phyloP scores from a whole-genome alignment of 768 basidiomycete species.

The Phallus indusiatus region DNA sequence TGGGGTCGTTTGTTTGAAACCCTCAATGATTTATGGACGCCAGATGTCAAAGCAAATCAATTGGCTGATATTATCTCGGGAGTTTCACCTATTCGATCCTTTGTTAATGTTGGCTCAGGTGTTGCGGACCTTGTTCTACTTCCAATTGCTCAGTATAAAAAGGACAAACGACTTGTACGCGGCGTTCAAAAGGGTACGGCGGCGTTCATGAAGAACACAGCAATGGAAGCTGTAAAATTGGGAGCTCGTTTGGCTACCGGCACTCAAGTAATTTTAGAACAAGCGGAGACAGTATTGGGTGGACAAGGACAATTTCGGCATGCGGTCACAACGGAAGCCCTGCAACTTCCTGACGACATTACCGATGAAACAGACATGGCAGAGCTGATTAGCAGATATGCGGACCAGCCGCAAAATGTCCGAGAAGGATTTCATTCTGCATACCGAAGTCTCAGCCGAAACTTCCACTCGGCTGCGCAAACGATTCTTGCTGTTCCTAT shows the following conservation, averaged over 20 bases:
- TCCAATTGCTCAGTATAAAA: conserved; percentile 95
- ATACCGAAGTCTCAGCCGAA: conserved; percentile 79
- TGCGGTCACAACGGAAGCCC: conserved; percentile 55
- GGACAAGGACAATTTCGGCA: conserved; percentile 51
- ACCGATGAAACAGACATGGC: conserved; percentile 33
- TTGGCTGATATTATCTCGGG: conserved; percentile 95
- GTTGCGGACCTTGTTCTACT: conserved; percentile 92
- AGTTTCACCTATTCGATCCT: conserved; percentile 89
- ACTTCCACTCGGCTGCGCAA: conserved; percentile 90
- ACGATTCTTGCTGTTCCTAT: conserved; percentile 98
- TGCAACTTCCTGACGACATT: conserved; percentile 30
- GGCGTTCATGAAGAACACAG: conserved; percentile 89
- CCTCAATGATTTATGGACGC: conserved; percentile 98
- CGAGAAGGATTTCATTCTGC: conserved; percentile 84
- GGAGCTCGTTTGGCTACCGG: conserved; percentile 92
- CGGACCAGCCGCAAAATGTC: conserved; percentile 78
- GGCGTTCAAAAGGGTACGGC: conserved; percentile 93
- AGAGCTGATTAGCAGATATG: conserved; percentile 79
- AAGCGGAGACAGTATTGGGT: conserved; percentile 85
- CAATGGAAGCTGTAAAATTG: conserved; percentile 90
- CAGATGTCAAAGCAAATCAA: conserved; percentile 98
- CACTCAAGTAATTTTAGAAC: conserved; percentile 94
- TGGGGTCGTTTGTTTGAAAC: conserved; percentile 84
- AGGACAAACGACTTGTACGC: conserved; percentile 85
- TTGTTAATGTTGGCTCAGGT: conserved; percentile 96